A percentile compares a stretch with the other conserved stretches of the same genome.
Evolutionary conservation across 2,329 filamentous ascomycete genomes (phyloP).

Genomic region (Truncatella angustata): DNA sequence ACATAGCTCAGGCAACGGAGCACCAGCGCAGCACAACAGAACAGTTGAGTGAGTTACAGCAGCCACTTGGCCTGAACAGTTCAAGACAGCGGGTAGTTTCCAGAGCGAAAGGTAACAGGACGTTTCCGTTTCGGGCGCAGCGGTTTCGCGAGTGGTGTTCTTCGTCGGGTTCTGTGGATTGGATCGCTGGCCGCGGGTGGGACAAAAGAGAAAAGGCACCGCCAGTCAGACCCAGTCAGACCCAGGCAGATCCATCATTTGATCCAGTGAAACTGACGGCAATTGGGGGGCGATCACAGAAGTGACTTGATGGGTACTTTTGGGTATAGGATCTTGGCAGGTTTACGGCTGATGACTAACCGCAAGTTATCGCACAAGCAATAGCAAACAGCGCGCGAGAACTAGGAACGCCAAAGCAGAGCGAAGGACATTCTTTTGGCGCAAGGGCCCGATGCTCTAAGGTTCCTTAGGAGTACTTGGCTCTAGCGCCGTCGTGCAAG

Average conservation of each 20-base stretch:
- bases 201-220: not conserved
- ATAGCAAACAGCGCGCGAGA: not conserved
- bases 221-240: not conserved
- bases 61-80: not conserved
- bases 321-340: not conserved
- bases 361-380: not conserved
- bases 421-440: not conserved
- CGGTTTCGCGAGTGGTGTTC: constrained; percentile 9
- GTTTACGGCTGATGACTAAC: not conserved
- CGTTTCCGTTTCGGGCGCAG: constrained; percentile 5
- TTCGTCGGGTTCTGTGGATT: constrained; percentile 5
- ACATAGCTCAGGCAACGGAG: not conserved
- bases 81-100: too few relatives aligned
- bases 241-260: constrained; percentile 1
- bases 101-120: not conserved
- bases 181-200: constrained; percentile 8
- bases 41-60: not conserved
- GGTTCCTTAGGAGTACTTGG: not conserved
- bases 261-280: constrained; percentile 7
- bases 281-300: not conserved
- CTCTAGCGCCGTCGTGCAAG: not conserved
- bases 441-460: not conserved
- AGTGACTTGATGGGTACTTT: not conserved
- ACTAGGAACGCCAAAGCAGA: not conserved
- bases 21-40: not conserved